Conservation (phyloP, 2,329 filamentous ascomycete species). For the Paraphaeosphaeria sporulosa region DNA sequence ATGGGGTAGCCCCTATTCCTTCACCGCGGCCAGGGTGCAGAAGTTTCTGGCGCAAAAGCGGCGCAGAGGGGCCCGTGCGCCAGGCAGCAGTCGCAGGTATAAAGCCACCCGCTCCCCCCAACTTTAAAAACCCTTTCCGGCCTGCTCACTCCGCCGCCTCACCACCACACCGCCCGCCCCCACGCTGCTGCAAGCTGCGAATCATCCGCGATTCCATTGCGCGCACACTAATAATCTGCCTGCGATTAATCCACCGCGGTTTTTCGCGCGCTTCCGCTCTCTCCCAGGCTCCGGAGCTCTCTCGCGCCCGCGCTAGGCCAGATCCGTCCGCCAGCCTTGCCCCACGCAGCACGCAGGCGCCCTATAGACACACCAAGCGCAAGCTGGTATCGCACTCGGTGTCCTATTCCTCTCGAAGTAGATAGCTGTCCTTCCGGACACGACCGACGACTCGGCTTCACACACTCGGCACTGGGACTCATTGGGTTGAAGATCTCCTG, state of each 20-base stretch:
- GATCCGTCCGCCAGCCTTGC: conserved; percentile 36
- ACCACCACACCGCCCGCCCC: conserved; percentile 30
- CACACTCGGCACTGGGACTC: conserved; percentile 74
- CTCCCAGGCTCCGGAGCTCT: conserved; percentile 29
- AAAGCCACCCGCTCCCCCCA: conserved; percentile 30
- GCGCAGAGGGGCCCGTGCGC: conserved; percentile 19
- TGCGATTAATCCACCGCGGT: conserved; percentile 27
- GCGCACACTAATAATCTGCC: conserved; percentile 41
- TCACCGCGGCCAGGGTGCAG: conserved; percentile 17
- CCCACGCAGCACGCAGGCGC: conserved; percentile 36
- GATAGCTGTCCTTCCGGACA: conserved; percentile 35
- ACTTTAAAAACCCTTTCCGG: conserved; percentile 36
- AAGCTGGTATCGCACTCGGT: conserved; percentile 54
- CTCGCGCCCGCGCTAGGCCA: conserved; percentile 42
- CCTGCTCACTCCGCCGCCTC: conserved; percentile 32
- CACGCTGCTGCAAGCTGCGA: conserved; percentile 36
- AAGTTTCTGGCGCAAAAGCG: conserved; percentile 40
- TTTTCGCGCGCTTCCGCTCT: conserved; percentile 41
- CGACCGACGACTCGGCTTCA: conserved; percentile 33
- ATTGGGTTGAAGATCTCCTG: conserved; percentile 98
- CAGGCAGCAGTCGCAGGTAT: conserved; percentile 31
- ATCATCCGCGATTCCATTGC: conserved; percentile 36
- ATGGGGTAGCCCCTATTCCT: conserved; percentile 17
- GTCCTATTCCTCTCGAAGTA: conserved; percentile 32
- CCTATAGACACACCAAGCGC: conserved; percentile 44